phyloP scores from a whole-genome alignment of 2,329 filamentous ascomycete genomes.

The Dothiorella sarmentorum region DNA sequence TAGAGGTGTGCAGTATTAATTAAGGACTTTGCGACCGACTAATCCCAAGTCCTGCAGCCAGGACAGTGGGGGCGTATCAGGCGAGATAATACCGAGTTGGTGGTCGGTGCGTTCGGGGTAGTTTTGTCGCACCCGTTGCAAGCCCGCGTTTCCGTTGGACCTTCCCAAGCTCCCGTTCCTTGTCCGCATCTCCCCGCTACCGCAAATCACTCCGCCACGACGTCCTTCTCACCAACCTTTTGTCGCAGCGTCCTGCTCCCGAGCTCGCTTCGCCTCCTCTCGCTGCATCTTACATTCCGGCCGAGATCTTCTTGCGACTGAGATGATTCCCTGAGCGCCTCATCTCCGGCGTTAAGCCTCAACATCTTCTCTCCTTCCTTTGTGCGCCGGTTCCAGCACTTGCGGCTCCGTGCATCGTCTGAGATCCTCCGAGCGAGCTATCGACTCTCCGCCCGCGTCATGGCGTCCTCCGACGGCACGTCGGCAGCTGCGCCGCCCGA shows the following conservation, averaged over 20 bases:
- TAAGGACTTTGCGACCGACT: too few species aligned
- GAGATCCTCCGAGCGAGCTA: neutral
- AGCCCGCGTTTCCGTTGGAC: too few species aligned
- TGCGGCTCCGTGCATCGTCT: neutral
- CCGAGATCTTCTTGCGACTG: neutral
- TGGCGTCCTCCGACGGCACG: constrained; percentile 4
- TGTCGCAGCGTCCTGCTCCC: neutral
- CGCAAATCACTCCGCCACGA: neutral
- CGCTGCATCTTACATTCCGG: neutral
- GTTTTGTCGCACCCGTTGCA: too few species aligned
- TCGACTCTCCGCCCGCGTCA: neutral
- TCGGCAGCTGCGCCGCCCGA: neutral
- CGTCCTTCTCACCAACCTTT: neutral
- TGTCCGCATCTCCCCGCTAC: neutral
- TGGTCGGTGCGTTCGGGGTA: too few species aligned
- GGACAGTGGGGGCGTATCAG: too few species aligned
- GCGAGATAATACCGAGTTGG: too few species aligned
- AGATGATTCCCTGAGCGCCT: constrained; percentile 14
- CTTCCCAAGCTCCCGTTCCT: neutral
- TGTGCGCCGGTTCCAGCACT: neutral
- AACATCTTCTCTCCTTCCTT: neutral
- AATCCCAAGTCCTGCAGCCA: too few species aligned
- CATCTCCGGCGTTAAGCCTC: constrained; percentile 4
- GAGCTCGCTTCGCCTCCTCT: neutral
- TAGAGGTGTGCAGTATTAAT: too few species aligned